phyloP scores from a whole-genome alignment of 208 protist genomes.

The Acanthamoeba castellanii region DNA sequence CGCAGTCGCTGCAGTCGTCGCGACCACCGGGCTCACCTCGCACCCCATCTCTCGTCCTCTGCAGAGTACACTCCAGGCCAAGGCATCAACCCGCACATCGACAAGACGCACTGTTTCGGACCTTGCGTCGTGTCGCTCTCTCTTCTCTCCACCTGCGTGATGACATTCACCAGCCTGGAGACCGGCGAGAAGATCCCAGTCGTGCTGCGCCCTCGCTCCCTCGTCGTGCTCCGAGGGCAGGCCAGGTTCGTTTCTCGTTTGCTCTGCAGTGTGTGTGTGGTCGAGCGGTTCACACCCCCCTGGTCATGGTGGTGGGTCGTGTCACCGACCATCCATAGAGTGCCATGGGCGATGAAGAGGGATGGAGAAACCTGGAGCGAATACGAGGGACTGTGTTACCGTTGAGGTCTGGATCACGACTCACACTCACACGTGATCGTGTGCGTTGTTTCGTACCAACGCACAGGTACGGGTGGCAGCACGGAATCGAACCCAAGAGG shows the following conservation, averaged over 20 bases:
- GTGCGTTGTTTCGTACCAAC: neutral
- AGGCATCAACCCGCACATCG: slow-evolving; percentile 22
- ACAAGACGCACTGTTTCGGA: slow-evolving; percentile 15
- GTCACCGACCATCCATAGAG: too few species aligned
- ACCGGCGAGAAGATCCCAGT: neutral
- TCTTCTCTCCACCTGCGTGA: neutral
- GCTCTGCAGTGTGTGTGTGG: neutral
- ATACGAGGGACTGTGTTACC: neutral
- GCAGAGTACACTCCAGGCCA: slow-evolving; percentile 20
- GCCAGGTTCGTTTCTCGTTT: neutral
- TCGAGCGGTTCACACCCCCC: too few species aligned
- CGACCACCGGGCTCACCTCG: neutral
- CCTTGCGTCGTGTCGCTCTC: slow-evolving; percentile 43
- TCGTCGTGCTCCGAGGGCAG: neutral
- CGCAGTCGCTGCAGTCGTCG: neutral
- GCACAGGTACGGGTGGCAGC: slow-evolving; percentile 13
- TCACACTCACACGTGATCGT: too few species aligned
- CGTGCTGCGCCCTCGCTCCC: neutral
- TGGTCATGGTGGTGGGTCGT: too few species aligned
- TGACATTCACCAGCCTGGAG: slow-evolving; percentile 12
- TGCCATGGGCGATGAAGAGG: too few species aligned
- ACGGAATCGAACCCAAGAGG: slow-evolving; percentile 23
- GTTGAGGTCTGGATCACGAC: too few species aligned
- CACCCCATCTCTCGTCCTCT: neutral
- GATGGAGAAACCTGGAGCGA: neutral